Evolutionary conservation across 805 yeast species (phyloP).

Genomic region (Lipomyces orientalis): DNA sequence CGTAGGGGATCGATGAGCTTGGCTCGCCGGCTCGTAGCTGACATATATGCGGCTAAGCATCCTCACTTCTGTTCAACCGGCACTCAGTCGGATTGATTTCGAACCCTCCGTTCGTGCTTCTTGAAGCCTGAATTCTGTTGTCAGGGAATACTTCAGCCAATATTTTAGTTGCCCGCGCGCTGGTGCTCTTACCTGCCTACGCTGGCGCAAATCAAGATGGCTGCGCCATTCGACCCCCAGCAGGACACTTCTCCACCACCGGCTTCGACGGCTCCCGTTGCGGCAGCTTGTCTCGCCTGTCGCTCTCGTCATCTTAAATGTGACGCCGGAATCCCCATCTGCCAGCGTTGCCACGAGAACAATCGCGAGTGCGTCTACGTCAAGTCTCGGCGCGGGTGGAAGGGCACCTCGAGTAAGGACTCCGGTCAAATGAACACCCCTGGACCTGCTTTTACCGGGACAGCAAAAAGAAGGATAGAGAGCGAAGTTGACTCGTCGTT

Average conservation of each 20-base stretch:
- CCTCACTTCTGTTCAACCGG: too few relatives aligned
- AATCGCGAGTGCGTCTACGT: constrained; percentile 33
- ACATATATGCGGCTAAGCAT: too few relatives aligned
- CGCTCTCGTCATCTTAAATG: constrained; percentile 36
- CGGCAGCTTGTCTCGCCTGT: constrained; percentile 32
- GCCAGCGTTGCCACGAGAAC: constrained; percentile 24
- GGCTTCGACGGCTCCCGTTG: constrained; percentile 18
- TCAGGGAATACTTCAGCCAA: too few relatives aligned
- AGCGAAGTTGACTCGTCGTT: background rate
- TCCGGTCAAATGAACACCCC: background rate
- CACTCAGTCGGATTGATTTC: too few relatives aligned
- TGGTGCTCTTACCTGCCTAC: background rate
- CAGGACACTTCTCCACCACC: background rate
- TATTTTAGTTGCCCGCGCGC: background rate
- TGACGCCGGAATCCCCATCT: constrained; percentile 27
- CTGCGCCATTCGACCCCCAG: background rate
- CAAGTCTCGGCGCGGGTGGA: constrained; percentile 35
- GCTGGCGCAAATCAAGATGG: background rate
- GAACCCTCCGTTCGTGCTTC: too few relatives aligned
- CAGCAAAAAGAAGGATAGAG: background rate
- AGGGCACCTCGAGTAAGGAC: constrained; percentile 1
- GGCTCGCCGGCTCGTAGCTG: too few relatives aligned
- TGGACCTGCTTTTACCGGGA: background rate
- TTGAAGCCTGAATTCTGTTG: too few relatives aligned
- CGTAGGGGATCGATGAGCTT: too few relatives aligned